Base-by-base conservation (phyloP, 192 early-diverging fungal species). In the Podila epicladia region DNA sequence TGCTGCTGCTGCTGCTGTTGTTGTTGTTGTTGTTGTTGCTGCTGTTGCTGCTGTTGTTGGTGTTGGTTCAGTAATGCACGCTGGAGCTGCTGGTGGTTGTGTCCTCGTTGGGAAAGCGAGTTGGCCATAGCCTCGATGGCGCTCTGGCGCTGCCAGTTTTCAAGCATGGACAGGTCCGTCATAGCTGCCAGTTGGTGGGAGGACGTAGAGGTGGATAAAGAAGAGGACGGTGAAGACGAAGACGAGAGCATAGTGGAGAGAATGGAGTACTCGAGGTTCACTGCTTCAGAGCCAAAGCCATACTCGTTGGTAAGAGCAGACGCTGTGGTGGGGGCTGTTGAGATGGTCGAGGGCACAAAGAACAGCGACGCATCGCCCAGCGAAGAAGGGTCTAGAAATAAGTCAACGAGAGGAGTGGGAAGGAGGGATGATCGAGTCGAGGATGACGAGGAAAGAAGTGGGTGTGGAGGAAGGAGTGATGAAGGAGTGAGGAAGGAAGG, bases 221-320 rank as follows among this genome's bases (percentile, higher is more conserved):
- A 61, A 33, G 51, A 26, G 35, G 64, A 33, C 11, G 59, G 19
- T 51, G 88, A n/a, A 37, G 64, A 48, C 11, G 59, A 31, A 53
- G 88, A 84, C 58, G 89, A 83, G 24, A 98, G 87, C 95, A 98
- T 98, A 69, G 89, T 95, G 6, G 94, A 94, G 28, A 98, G 83
- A 60, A 97, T 92, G n/a, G 93, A 89, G 75, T 96, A 96, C 80
- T 98, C 97, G 26, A 95, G 89, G 78, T 94, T 97, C 72, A 93
- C 85, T 31, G 94, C 86, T 41, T 94, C 94, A 6, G 97, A 98
- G 45, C 93, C 94, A 89, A 98, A 98, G 22, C 89, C 87, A 76
- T 87, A 55, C 53, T 55, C 20, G 31, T 49, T 38, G 45, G 49
- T 65, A 45, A 32, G 33, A 26, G 31, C 53, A 55, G 53, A 55